Evolutionary conservation across 1,139 yeast species (phyloP).

Genomic region (Pichiaceae sp.): DNA sequence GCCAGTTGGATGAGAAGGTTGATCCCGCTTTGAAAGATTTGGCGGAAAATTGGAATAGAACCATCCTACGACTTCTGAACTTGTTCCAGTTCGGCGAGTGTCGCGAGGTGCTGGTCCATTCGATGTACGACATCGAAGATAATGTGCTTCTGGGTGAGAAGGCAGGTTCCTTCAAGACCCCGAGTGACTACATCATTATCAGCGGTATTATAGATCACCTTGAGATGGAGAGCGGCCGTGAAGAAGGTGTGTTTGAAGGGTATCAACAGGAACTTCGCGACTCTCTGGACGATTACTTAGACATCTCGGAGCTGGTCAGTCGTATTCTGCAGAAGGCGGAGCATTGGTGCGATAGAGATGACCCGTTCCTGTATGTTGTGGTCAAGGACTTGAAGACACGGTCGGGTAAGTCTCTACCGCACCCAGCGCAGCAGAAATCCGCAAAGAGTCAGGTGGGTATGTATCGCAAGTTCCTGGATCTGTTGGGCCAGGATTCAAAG

Average conservation of each 20-base stretch:
- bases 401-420: conserved; percentile 32
- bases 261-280: conserved; percentile 16
- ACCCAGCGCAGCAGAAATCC: conserved; percentile 30
- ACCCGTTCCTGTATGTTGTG: conserved; percentile 15
- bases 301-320: conserved; percentile 12
- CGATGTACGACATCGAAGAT: conserved; percentile 23
- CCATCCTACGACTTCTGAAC: conserved; percentile 23
- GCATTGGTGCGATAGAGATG: conserved; percentile 15
- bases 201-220: conserved; percentile 61
- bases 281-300: conserved; percentile 7
- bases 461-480: conserved; percentile 38
- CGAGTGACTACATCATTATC: conserved; percentile 25
- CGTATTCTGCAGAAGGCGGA: conserved; percentile 5
- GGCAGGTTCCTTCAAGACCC: not conserved
- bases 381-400: conserved; percentile 59
- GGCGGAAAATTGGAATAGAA: conserved; percentile 1
- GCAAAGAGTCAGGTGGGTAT: conserved; percentile 52
- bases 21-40: not conserved
- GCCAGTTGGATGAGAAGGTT: not conserved
- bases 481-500: conserved; percentile 21
- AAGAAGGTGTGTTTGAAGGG: conserved; percentile 13
- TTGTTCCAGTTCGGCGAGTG: conserved; percentile 42
- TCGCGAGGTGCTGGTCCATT: conserved; percentile 53
- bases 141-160: conserved; percentile 3
- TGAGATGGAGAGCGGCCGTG: conserved; percentile 12